A percentile compares a stretch with the other conserved stretches of the same genome.
These are phyloP conservation scores for Metschnikowia dekortorum DNA, from an alignment of 805 yeast genomes.

Conservation along the genomic window DNA sequence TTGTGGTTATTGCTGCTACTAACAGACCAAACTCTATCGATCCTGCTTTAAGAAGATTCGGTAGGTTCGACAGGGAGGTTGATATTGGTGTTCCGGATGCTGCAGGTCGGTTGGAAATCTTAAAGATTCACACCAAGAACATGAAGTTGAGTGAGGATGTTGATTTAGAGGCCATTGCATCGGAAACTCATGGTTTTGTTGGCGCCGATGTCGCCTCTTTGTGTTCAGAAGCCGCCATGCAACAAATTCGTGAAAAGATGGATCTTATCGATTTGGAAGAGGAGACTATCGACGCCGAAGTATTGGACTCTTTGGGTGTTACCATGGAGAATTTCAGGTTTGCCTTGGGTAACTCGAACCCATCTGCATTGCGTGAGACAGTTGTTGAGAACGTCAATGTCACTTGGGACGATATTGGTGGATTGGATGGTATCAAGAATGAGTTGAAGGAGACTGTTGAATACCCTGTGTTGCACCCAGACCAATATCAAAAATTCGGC, in stretches of 20 bases:
- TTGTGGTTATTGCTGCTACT: constrained; percentile 97
- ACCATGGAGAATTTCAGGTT: constrained; percentile 99
- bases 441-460: constrained; percentile 99
- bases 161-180: constrained; percentile 90
- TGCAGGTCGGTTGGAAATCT: constrained; percentile 93
- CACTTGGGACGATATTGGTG: constrained; percentile 99
- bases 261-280: constrained; percentile 93
- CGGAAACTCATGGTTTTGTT: constrained; percentile 98
- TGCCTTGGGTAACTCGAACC: constrained; percentile 96
- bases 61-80: constrained; percentile 82
- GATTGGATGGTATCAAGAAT: constrained; percentile 90
- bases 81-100: constrained; percentile 96
- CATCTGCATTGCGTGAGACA: constrained; percentile 98
- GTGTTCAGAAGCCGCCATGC: constrained; percentile 99
- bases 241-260: constrained; percentile 99
- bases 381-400: constrained; percentile 98
- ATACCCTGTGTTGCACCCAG: constrained; percentile 98
- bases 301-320: constrained; percentile 92
- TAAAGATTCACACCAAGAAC: constrained; percentile 96
- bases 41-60: constrained; percentile 81
- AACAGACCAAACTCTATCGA: constrained; percentile 84
- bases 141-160: constrained; percentile 96
- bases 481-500: constrained; percentile 97
- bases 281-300: constrained; percentile 96
- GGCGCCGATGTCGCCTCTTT: constrained; percentile 98